phyloP scores from a whole-genome alignment of 2,329 filamentous ascomycete species.

The Aspergillus sclerotialis region DNA sequence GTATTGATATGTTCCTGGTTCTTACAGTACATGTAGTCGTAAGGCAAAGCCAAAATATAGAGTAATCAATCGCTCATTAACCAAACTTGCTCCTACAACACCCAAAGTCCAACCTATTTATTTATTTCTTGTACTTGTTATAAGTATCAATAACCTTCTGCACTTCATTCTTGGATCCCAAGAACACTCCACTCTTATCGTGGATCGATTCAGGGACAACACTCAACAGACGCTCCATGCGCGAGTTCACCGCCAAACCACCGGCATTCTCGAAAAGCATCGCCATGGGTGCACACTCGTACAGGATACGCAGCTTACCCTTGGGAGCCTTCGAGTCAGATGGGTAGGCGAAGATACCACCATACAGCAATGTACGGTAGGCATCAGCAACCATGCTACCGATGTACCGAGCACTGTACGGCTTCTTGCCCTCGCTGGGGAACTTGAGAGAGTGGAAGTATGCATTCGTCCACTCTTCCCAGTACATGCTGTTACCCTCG shows the following conservation, averaged over 20 bases:
- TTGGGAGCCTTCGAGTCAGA: conserved; percentile 98
- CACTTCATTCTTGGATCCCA: conserved; percentile 90
- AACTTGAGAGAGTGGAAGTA: conserved; percentile 89
- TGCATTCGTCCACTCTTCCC: conserved; percentile 76
- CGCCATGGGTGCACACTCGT: conserved; percentile 98
- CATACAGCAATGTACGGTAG: conserved; percentile 90
- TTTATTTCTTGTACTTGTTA: conserved; percentile 43
- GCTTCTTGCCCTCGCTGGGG: conserved; percentile 65
- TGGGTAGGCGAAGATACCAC: conserved; percentile 95
- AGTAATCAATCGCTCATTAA: no score
- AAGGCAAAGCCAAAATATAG: no score
- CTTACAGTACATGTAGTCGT: neutral
- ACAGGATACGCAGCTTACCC: conserved; percentile 93
- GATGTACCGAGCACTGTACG: conserved; percentile 92
- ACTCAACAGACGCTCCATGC: conserved; percentile 84
- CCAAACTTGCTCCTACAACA: no score
- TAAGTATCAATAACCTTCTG: conserved; percentile 88
- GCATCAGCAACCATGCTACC: conserved; percentile 98
- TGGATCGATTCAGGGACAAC: conserved; percentile 89
- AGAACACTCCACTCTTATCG: conserved; percentile 89
- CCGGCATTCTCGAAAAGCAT: conserved; percentile 98
- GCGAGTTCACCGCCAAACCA: conserved; percentile 83
- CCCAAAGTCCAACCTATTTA: no score
- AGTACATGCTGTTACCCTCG: conserved; percentile 96
- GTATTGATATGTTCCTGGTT: neutral